Evolutionary conservation across 805 yeast species (phyloP).

Genomic region (Maudiozyma saulgeensis): DNA sequence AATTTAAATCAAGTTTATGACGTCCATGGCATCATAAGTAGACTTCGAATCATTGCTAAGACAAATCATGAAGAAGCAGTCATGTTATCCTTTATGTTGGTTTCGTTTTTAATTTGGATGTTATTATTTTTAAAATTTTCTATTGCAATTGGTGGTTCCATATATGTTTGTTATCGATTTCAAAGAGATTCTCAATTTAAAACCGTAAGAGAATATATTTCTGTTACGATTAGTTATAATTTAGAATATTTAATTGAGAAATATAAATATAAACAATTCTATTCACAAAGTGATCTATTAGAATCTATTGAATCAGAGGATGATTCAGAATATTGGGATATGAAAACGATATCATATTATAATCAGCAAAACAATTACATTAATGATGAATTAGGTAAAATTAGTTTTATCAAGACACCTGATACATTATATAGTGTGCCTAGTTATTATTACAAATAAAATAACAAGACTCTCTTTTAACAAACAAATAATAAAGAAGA

Average conservation of each 20-base stretch:
- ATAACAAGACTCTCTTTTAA: background rate
- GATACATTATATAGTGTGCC: conserved; percentile 8
- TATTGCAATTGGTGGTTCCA: conserved; percentile 42
- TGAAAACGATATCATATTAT: background rate
- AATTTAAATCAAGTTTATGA: conserved; percentile 1
- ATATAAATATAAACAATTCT: conserved; percentile 9
- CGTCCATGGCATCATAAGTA: conserved; percentile 29
- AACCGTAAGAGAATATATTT: conserved; percentile 53
- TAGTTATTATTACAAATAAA: conserved; percentile 7
- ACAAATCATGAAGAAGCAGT: conserved; percentile 57
- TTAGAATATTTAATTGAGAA: conserved; percentile 37
- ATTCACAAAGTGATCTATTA: conserved; percentile 5
- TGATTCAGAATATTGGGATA: background rate
- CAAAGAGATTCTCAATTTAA: conserved; percentile 26
- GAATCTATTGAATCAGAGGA: background rate
- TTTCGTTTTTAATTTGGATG: conserved; percentile 67
- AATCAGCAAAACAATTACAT: background rate
- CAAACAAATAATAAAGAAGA: background rate
- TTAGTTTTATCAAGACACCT: conserved; percentile 5
- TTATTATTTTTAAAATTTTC: conserved; percentile 50
- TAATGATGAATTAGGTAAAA: conserved; percentile 3
- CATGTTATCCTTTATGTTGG: conserved; percentile 64
- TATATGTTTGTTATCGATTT: conserved; percentile 43
- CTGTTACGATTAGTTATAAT: conserved; percentile 46
- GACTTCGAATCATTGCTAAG: conserved; percentile 49